A percentile compares a stretch with the other conserved stretches of the same genome.
These are phyloP conservation scores for Austroboletus eburneus DNA, from an alignment of 768 basidiomycete species.

Conservation along the genomic window DNA sequence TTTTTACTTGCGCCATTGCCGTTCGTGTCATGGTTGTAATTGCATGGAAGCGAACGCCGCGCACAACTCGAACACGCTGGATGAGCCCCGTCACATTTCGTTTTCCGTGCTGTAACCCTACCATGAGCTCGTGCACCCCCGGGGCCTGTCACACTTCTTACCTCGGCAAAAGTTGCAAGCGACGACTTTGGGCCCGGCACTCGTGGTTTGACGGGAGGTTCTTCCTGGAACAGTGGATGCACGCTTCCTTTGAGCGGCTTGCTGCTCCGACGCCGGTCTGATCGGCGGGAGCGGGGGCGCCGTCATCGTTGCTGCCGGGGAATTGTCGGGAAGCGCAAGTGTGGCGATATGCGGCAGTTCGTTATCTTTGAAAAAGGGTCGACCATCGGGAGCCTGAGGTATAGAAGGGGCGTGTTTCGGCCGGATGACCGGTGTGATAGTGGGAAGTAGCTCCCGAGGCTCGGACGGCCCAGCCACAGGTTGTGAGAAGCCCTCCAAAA, in stretches of 20 bases:
- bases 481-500: conserved; percentile 30
- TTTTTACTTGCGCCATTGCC: conserved; percentile 32
- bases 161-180: conserved; percentile 89
- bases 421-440: conserved; percentile 34
- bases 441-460: conserved; percentile 41
- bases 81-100: conserved; percentile 84
- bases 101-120: conserved; percentile 65
- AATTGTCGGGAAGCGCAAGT: conserved; percentile 54
- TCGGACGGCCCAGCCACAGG: conserved; percentile 35
- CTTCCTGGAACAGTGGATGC: conserved; percentile 66
- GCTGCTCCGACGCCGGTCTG: conserved; percentile 62
- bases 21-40: conserved; percentile 67
- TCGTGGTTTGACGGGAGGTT: conserved; percentile 52
- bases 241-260: conserved; percentile 65
- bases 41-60: conserved; percentile 70
- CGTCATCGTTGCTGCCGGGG: conserved; percentile 55
- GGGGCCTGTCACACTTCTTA: conserved; percentile 33
- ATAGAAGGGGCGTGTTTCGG: conserved; percentile 27
- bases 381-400: conserved; percentile 29
- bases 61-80: conserved; percentile 82
- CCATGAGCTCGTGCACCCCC: conserved; percentile 5
- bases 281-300: conserved; percentile 61
- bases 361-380: conserved; percentile 52
- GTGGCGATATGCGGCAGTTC: conserved; percentile 73
- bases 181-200: conserved; percentile 79